Percentiles rank a stretch among this genome's conserved stretches.
Conservation (phyloP, 2,329 filamentous ascomycete species). For the Penicillium hesseltinei region DNA sequence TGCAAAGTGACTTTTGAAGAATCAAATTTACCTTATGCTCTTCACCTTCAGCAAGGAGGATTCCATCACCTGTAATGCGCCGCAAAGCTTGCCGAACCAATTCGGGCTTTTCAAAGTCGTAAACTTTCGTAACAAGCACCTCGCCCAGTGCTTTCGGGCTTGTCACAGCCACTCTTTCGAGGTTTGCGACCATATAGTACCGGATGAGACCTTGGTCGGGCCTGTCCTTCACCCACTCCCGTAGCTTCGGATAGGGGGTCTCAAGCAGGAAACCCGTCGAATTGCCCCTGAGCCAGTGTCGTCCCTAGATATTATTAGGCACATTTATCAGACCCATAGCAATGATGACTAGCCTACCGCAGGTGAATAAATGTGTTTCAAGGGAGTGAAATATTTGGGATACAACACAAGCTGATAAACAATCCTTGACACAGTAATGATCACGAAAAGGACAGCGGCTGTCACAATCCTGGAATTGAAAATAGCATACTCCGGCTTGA, state of each 20-base stretch:
- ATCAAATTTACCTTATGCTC: conserved; percentile 65
- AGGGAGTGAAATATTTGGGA: conserved; percentile 57
- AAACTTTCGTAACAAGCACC: conserved; percentile 65
- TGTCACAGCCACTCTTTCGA: conserved; percentile 61
- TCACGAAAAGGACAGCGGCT: conserved; percentile 19
- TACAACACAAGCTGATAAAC: conserved; percentile 51
- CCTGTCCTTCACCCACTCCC: conserved; percentile 56
- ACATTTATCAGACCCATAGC: neutral
- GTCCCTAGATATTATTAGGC: conserved; percentile 27
- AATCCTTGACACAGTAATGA: conserved; percentile 23
- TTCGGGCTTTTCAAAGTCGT: conserved; percentile 66
- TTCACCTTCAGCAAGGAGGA: conserved; percentile 80
- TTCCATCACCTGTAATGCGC: conserved; percentile 42
- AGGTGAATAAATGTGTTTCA: conserved; percentile 57
- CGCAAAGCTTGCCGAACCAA: conserved; percentile 44
- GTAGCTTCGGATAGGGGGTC: conserved; percentile 40
- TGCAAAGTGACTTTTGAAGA: neutral
- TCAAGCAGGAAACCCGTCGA: conserved; percentile 37
- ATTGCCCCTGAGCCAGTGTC: conserved; percentile 50
- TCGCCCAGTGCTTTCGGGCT: conserved; percentile 67
- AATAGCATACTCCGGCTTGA: conserved; percentile 31
- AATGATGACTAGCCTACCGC: conserved; percentile 38
- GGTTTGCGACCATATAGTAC: conserved; percentile 62
- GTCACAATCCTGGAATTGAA: conserved; percentile 30
- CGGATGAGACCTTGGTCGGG: conserved; percentile 69